Percentiles rank a stretch among this genome's conserved stretches.
phyloP scores from a whole-genome alignment of 108 stramenopile species.

The Nannochloropsis salina region DNA sequence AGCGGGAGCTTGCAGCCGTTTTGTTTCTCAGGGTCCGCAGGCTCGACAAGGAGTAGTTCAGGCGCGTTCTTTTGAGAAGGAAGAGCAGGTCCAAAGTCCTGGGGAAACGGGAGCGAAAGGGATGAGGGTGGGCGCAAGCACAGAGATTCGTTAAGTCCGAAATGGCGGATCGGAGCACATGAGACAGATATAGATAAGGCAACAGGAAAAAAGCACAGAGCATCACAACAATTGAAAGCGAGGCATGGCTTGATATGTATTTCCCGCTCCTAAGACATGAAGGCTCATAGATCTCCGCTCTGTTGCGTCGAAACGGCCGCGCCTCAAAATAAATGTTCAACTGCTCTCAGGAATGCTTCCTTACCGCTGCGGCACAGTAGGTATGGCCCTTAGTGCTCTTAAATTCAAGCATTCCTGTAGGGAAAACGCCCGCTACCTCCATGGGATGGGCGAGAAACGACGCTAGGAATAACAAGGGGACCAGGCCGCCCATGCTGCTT shows the following conservation, averaged over 20 bases:
- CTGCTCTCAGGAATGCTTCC: not conserved
- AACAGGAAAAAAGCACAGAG: no score
- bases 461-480: not conserved
- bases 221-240: no score
- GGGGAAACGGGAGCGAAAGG: not conserved
- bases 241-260: no score
- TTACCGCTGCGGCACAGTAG: not conserved
- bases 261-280: no score
- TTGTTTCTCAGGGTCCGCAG: not conserved
- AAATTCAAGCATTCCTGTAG: conserved; percentile 5
- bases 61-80: not conserved
- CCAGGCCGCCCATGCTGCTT: not conserved
- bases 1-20: not conserved
- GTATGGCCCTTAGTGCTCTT: conserved; percentile 2
- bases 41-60: not conserved
- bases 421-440: not conserved
- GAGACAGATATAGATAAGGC: no score
- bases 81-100: conserved; percentile 8
- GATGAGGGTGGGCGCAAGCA: not conserved
- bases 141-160: not conserved
- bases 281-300: no score
- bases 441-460: not conserved
- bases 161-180: no score
- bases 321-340: not conserved
- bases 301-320: not conserved